Base-by-base conservation (phyloP, 2,329 filamentous ascomycete species). In the Chaetomium globosum region DNA sequence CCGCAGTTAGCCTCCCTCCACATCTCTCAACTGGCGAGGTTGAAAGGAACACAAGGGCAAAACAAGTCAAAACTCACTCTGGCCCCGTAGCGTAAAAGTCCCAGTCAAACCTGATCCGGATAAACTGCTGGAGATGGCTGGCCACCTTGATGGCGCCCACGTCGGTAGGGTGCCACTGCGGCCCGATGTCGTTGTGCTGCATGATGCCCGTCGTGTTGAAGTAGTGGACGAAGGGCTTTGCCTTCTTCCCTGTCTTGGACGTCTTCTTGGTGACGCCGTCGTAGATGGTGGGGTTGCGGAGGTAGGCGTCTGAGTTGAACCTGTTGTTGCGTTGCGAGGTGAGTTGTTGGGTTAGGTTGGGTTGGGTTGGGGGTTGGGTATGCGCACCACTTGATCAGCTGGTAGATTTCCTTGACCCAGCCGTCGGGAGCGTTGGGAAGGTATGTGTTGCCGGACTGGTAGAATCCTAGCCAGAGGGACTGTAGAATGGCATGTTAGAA, bases 151-250 rank as follows among this genome's bases (percentile, higher is more conserved):
- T 78, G 61, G 86, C 82, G 0, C 85, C 85, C 8, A 87, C 80
- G 71, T 88, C 86, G 0, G 85, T 88, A 0, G 84, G 85, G 71
- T 88, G 86, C 69, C 79, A 86, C 68, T 80, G 78, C 7, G 85
- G 85, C 2, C 79, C 81, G 65, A 87, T 85, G 71, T 87, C 85
- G 68, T 87, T 87, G 70, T 88, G 84, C 69, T 87, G 83, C 69
- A 88, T 72, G 53, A 88, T 84, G 0, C 85, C 85, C 10, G 80
- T 84, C 0, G 83, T 87, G 70, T 87, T 84, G 75, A 88, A 88
- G 69, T 86, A 85, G 70, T 86, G 81, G 33, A 88, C 83, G 61
- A 85, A 87, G 0, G 80, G 79, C 64, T 80, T 62, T 8, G 71
- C 72, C 13, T 72, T 71, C 26, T 65, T 72, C 61, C 76, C 68